Base-by-base conservation (phyloP, 192 early-diverging fungal genomes). In the Coemansia sp. region DNA sequence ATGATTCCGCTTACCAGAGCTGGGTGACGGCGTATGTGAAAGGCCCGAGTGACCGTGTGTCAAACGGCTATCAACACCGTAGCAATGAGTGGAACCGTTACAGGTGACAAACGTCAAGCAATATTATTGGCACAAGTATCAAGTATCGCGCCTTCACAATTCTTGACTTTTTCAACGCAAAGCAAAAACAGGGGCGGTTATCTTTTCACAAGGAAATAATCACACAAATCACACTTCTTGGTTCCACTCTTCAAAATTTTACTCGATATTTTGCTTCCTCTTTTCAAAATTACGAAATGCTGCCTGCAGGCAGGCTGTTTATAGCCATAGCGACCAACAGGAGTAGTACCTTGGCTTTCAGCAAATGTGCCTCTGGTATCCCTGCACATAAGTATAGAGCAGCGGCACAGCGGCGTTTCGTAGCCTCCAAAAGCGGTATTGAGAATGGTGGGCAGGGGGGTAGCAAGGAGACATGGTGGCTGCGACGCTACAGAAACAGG, bases 401-500 rank as follows among this genome's bases (percentile, higher is more conserved):
- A 48, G 22, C 19, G 45, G 1, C 19, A 23, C 45, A 48, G 22
- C 45, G 22, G 7, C 22, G 45, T 20, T 48, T 48, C 13, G 45
- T 48, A 14, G 14, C 45, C 19, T 48, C 23, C 23, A 48, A 23
- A 13, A 25, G 45, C 45, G 8, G 45, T 48, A 20, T 23, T 2
- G 45, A 48, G 6, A 25, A 48, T 25, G n/a, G n/a, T n/a, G n/a
- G n/a, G n/a, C 2, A 8, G 14, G 9, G 4, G 22, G 25, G 13
- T 5, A 25, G 11, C 45, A 48, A 48, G 22, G 7, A 9, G 45
- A 30, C 17, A 17, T 64, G 62, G 62, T 28, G 37, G 57, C 8
- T 22, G 34, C 64, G 53, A 28, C 64, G 61, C 38, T 67, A 59
- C 63, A 45, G 33, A 20, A 60, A 61, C 23, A 45, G 38, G 1